These are phyloP conservation scores for Epichloe brachyelytri DNA, from an alignment of 2,329 filamentous ascomycete genomes.

Conservation along the genomic window DNA sequence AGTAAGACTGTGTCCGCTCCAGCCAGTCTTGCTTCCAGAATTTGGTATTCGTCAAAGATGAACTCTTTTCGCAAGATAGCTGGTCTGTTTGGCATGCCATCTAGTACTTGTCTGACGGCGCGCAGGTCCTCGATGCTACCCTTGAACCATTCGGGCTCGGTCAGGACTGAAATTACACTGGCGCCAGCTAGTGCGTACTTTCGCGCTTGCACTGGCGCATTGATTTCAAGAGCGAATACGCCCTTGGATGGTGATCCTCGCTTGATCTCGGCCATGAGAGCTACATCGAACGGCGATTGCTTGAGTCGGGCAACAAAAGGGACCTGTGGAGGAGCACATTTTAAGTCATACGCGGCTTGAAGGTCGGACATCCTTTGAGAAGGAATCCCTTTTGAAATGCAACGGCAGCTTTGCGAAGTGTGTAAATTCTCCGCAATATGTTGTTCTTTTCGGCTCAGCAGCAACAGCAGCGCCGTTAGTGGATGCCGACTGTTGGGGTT, in stretches of 20 bases:
- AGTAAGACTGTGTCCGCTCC: slow-evolving; percentile 90
- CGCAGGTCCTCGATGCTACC: slow-evolving; percentile 89
- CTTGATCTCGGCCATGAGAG: slow-evolving; percentile 95
- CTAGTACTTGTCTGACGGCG: slow-evolving; percentile 75
- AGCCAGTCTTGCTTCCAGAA: slow-evolving; percentile 81
- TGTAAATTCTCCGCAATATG: slow-evolving; percentile 86
- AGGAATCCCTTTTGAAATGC: slow-evolving; percentile 66
- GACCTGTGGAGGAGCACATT: slow-evolving; percentile 72
- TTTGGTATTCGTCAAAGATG: slow-evolving; percentile 96
- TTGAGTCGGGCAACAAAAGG: slow-evolving; percentile 67
- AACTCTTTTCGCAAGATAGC: slow-evolving; percentile 93
- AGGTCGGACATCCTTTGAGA: slow-evolving; percentile 75
- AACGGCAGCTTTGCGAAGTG: slow-evolving; percentile 62
- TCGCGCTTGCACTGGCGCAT: slow-evolving; percentile 77
- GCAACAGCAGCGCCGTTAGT: slow-evolving; percentile 15
- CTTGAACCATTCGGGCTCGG: slow-evolving; percentile 98
- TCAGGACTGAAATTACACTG: slow-evolving; percentile 96
- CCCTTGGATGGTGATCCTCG: slow-evolving; percentile 93
- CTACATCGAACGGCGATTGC: slow-evolving; percentile 75
- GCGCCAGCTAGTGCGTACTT: slow-evolving; percentile 89
- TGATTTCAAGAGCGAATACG: slow-evolving; percentile 75
- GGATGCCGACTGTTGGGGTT: slow-evolving; percentile 31
- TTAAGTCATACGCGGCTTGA: slow-evolving; percentile 74
- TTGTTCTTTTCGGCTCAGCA: slow-evolving; percentile 52
- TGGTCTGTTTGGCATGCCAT: slow-evolving; percentile 82